Percentiles rank a stretch among this genome's conserved stretches.
Evolutionary conservation across 108 stramenopile genomes (phyloP).

Genomic region (Pseudonitzschia pungens): DNA sequence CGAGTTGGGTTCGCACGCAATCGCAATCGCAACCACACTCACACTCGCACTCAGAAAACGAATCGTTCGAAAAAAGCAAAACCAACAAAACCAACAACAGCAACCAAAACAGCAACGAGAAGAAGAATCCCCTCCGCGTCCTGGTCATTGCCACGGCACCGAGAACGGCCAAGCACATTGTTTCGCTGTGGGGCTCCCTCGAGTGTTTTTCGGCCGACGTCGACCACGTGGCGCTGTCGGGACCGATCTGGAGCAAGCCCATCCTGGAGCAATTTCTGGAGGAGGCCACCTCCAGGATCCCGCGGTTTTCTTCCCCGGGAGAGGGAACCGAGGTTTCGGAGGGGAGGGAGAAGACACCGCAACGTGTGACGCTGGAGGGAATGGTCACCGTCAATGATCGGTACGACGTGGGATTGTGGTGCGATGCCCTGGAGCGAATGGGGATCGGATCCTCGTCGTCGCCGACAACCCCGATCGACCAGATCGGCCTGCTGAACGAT

Average conservation of each 20-base stretch:
- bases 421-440: constrained; percentile 25
- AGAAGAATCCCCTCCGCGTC: not conserved
- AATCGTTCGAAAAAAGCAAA: too few relatives aligned
- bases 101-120: too few relatives aligned
- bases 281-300: not conserved
- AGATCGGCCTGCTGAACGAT: constrained; percentile 17
- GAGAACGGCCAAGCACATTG: constrained; percentile 11
- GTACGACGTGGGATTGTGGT: constrained; percentile 46
- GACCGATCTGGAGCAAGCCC: constrained; percentile 22
- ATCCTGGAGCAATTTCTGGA: constrained; percentile 13
- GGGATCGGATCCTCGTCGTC: not conserved
- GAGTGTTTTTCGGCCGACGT: constrained; percentile 23
- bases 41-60: too few relatives aligned
- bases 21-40: too few relatives aligned
- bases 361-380: not conserved
- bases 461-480: not conserved
- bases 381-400: constrained; percentile 26
- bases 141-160: constrained; percentile 35
- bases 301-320: not conserved
- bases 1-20: too few relatives aligned
- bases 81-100: too few relatives aligned
- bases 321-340: too few relatives aligned
- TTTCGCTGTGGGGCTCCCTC: constrained; percentile 32
- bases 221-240: constrained; percentile 18
- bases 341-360: too few relatives aligned